Percentiles rank a stretch among this genome's conserved stretches.
Conservation (phyloP, 495 filamentous ascomycete genomes). For the Astrothelium subdiscretum region DNA sequence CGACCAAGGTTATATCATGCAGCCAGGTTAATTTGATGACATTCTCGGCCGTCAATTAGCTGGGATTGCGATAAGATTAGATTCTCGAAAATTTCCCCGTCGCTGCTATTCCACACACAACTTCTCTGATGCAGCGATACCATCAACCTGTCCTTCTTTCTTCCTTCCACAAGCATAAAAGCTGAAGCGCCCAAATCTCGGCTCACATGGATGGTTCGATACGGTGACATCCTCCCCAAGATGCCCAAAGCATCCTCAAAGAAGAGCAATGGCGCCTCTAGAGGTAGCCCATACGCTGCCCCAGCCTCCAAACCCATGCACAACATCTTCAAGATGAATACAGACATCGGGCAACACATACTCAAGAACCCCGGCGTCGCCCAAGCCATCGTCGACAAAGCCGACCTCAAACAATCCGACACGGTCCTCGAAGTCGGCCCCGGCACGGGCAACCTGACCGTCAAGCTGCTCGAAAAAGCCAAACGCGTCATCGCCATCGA, state of each 20-base stretch:
- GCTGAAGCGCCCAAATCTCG: too few relatives aligned
- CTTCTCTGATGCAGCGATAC: too few relatives aligned
- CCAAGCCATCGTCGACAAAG: slow-evolving; percentile 78
- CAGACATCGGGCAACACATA: slow-evolving; percentile 80
- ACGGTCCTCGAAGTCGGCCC: slow-evolving; percentile 64
- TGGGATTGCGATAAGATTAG: background rate
- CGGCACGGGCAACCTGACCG: slow-evolving; percentile 79
- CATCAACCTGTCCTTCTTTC: too few relatives aligned
- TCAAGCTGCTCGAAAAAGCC: slow-evolving; percentile 75
- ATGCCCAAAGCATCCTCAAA: slow-evolving; percentile 18
- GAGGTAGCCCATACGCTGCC: slow-evolving; percentile 42
- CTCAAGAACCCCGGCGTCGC: slow-evolving; percentile 92
- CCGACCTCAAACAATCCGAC: slow-evolving; percentile 78
- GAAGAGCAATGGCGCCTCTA: slow-evolving; percentile 14
- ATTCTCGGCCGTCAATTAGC: too few relatives aligned
- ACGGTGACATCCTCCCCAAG: background rate
- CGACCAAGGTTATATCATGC: too few relatives aligned
- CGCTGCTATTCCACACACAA: background rate
- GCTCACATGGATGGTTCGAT: background rate
- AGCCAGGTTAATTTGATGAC: too few relatives aligned
- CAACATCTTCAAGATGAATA: slow-evolving; percentile 84
- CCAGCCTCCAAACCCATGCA: slow-evolving; percentile 46
- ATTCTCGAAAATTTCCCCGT: background rate
- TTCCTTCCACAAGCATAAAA: too few relatives aligned
- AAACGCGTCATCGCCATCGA: slow-evolving; percentile 85